Conservation (phyloP, 192 early-diverging fungal genomes). For the Lunasporangiospora selenospora region DNA sequence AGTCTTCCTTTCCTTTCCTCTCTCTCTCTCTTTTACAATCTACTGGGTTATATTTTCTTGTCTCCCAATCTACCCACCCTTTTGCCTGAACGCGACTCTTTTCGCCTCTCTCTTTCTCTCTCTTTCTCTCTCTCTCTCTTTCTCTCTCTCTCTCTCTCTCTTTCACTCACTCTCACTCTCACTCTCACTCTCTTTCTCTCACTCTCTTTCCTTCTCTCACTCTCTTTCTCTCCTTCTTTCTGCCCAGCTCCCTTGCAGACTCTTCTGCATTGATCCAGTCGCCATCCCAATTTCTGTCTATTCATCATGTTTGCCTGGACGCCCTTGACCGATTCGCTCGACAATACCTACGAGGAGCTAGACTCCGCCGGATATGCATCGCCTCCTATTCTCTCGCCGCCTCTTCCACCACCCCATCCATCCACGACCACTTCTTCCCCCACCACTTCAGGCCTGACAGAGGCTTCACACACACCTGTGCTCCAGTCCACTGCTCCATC, state of each 20-base stretch:
- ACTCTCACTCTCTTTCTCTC: not conserved
- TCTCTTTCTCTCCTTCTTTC: not conserved
- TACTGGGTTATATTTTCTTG: too few species aligned
- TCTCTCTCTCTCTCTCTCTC: not conserved
- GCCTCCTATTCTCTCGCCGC: conserved; percentile 1
- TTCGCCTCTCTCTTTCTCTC: not conserved
- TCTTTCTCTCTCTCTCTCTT: not conserved
- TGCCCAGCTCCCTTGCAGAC: not conserved
- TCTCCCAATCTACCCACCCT: too few species aligned
- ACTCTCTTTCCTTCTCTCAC: not conserved
- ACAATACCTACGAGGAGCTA: conserved; percentile 42
- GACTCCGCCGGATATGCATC: conserved; percentile 16
- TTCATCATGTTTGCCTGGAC: conserved; percentile 36
- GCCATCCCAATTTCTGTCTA: not conserved
- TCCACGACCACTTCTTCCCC: not conserved
- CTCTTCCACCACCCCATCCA: not conserved
- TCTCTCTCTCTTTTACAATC: too few species aligned
- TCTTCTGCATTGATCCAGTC: not conserved
- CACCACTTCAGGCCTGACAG: conserved; percentile 1
- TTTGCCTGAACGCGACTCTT: not conserved
- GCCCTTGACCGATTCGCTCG: conserved; percentile 36
- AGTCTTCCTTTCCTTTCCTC: too few species aligned
- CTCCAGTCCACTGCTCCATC: not conserved
- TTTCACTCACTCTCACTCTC: not conserved
- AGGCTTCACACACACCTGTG: too few species aligned